phyloP scores from a whole-genome alignment of 83 land plant genomes.

The Diphasiastrum complanatum region DNA sequence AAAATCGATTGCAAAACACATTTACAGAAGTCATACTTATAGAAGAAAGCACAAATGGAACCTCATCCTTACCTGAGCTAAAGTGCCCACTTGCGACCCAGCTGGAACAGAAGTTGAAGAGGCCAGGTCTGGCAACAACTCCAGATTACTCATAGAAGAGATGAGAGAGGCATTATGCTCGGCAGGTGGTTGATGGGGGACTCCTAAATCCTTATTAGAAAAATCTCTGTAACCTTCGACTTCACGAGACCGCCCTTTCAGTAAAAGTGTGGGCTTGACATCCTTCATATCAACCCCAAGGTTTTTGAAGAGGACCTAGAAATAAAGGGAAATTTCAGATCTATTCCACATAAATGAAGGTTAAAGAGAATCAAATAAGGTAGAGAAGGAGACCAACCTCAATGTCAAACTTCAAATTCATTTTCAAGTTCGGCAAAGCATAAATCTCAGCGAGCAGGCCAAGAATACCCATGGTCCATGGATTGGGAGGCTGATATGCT shows the following conservation, averaged over 20 bases:
- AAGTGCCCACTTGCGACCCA: too few species aligned
- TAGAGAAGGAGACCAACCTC: conserved; percentile 47
- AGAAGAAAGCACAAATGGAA: conserved; percentile 5
- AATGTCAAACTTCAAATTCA: conserved; percentile 97
- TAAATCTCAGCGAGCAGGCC: conserved; percentile 85
- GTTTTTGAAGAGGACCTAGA: conserved; percentile 90
- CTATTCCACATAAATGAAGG: not conserved
- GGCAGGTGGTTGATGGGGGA: conserved; percentile 37
- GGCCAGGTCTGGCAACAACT: not conserved
- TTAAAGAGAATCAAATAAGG: not conserved
- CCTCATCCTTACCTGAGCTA: too few species aligned
- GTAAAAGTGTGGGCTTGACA: conserved; percentile 69
- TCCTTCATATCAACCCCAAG: conserved; percentile 91
- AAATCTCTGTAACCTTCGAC: conserved; percentile 95
- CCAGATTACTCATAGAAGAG: conserved; percentile 1
- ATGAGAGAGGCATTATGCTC: conserved; percentile 8
- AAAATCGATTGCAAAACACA: too few species aligned
- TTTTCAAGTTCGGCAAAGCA: conserved; percentile 85
- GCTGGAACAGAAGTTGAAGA: conserved; percentile 6
- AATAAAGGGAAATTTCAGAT: conserved; percentile 11
- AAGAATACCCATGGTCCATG: conserved; percentile 98
- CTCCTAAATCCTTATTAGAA: conserved; percentile 68
- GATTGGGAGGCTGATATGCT: conserved; percentile 98
- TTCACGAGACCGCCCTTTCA: conserved; percentile 63
- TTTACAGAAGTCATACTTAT: not conserved